Evolutionary conservation across 192 early-diverging fungal species (phyloP).

Genomic region (Coemansia sp.): DNA sequence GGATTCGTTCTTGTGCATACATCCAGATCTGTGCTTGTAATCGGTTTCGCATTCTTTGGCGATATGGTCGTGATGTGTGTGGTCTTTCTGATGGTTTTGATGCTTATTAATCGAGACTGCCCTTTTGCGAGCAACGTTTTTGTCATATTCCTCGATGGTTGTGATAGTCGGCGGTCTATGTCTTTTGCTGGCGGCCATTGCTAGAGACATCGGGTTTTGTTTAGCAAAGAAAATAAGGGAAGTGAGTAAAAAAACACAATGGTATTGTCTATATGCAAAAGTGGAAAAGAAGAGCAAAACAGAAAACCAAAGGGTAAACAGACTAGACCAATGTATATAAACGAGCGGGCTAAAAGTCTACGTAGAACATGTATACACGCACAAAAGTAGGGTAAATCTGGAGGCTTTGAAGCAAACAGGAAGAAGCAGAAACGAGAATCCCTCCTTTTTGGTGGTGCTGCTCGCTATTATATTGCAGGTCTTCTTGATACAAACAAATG

Average conservation of each 20-base stretch:
- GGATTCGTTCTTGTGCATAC: background rate
- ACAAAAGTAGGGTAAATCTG: too few species aligned
- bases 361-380: too few species aligned
- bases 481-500: background rate
- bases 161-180: slow-evolving; percentile 26
- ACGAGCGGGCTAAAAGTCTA: too few species aligned
- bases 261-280: background rate
- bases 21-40: background rate
- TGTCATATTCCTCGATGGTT: slow-evolving; percentile 47
- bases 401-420: too few species aligned
- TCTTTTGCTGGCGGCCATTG: slow-evolving; percentile 10
- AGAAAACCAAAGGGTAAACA: background rate
- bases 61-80: slow-evolving; percentile 15
- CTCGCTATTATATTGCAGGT: background rate
- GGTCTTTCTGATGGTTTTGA: background rate
- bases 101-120: background rate
- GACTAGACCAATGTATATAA: too few species aligned
- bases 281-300: background rate
- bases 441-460: background rate
- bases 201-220: slow-evolving; percentile 10
- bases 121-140: slow-evolving; percentile 15
- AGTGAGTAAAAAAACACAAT: too few species aligned
- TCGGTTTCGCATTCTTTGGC: slow-evolving; percentile 11
- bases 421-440: background rate
- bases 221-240: background rate